Evolutionary conservation across 768 basidiomycete genomes (phyloP), one percentile per base, ranked within the genome.

Genomic region (Trametes villosa): DNA sequence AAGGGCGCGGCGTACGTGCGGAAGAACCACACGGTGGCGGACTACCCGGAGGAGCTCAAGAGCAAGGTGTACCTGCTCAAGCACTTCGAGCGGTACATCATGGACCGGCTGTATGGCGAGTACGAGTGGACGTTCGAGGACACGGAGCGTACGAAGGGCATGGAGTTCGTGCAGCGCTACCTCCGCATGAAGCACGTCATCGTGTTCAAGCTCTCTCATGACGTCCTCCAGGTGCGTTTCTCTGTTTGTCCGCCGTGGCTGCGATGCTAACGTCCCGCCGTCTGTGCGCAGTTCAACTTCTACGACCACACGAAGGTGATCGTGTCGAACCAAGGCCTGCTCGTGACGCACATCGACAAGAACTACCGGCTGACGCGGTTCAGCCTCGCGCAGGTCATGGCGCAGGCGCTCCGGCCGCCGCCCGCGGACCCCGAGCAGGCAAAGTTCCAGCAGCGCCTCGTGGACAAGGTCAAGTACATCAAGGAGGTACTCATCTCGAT

Each of bases 271-370:
- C 50, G 24, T 51, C 9, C 20, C 4, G 24, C 50, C 45, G 12
- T 18, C 9, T 34, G 44, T 40, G 20, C 46, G 2, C 71, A 98
- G 96, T 98, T 98, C 83, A 99, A 98, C 79, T 98, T 98, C 74
- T 93, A 92, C 74, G 97, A 98, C 76, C 97, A 99, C 77, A 89
- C 92, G 41, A 98, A 99, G 74, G 77, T 98, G 61, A 87, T 99
- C 59, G 79, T 99, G 51, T 93, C 94, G 18, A 85, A 87, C 1
- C 80, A 87, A 27, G 96, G 92, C 3, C 79, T 88, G 13, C 74
- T 87, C 15, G 81, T 98, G 49, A 93, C 94, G 3, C 88, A 96
- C 74, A 96, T 98, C 68, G 93, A 95, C 82, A 94, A 93, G 79
- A 83, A 87, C 67, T 91, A 94, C 77, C 81, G 81, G 56, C 75